Base-by-base conservation (phyloP, 352 stramenopile species). In the Peronospora farinosa region DNA sequence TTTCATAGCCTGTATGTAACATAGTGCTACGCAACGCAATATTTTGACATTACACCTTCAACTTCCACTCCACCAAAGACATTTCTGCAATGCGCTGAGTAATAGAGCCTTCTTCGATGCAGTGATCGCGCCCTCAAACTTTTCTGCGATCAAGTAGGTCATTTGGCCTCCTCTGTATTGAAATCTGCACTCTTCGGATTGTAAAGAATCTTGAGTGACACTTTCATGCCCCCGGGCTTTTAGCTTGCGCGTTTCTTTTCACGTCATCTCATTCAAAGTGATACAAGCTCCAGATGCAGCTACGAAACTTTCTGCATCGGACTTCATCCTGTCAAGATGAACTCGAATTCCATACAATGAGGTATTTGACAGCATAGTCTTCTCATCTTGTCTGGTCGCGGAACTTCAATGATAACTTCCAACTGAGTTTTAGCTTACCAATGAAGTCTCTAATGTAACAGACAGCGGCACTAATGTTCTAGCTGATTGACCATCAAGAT, bases 11-110 rank as follows among this genome's bases (percentile, higher is more conserved):
- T 46, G 19, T 15, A 44, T 16, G 51, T 31, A 9, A 7, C 13
- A 7, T 19, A 39, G 13, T 11, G 40, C 7, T 16, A 52, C 17
- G 13, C 43, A 47, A 31, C 27, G 36, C 8, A 30, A 21, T 42
- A 54, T 16, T 12, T 52, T 54, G 31, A 78, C 67, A n/a, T 76
- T 57, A 27, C 78, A 82, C 0, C 75, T 69, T 71, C 75, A 84
- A 82, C 40, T 40, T 84, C 69, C 31, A 84, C 57, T 2, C n/a
- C n/a, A 69, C 51, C 5, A 87, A 31, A 30, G 67, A 81, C 38
- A 80, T 58, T 7, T 47, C 58, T 28, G 30, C 42, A 25, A 19
- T 40, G 17, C 33, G 15, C 3, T 46, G 41, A 9, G 37, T 63
- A 49, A 57, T 11, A 62, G 40, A 13, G 50, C 40, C 27, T 66